Evolutionary conservation across 116 monocot genomes (phyloP).

Genomic region (Zostera marina): DNA sequence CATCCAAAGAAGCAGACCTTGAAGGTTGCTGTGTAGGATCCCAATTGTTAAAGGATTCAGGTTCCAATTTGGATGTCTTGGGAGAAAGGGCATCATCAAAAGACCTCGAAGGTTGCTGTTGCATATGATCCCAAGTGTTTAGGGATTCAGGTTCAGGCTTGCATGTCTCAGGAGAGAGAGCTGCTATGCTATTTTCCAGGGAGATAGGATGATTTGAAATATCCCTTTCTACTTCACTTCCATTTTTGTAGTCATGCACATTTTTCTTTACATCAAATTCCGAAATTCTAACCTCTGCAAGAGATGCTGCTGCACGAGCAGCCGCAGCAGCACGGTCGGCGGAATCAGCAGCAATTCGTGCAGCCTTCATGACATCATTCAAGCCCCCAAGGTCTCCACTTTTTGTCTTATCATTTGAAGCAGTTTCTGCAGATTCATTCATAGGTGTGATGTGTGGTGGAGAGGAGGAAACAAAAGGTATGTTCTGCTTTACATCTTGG

Average conservation of each 20-base stretch:
- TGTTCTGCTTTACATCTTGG: constrained; percentile 26
- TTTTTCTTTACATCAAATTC: constrained; percentile 43
- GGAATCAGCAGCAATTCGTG: constrained; percentile 63
- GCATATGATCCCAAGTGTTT: constrained; percentile 1
- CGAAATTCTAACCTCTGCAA: constrained; percentile 65
- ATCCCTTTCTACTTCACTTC: constrained; percentile 2
- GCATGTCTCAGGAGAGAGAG: constrained; percentile 4
- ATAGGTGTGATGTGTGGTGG: constrained; percentile 4
- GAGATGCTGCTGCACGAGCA: constrained; percentile 81
- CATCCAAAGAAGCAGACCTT: constrained; percentile 58
- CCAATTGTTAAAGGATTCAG: constrained; percentile 7
- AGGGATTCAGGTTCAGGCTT: constrained; percentile 12
- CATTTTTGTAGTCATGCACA: constrained; percentile 5
- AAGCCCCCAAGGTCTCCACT: constrained; percentile 32
- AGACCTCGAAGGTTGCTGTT: constrained; percentile 44
- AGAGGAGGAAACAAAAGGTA: constrained; percentile 47
- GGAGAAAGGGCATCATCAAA: constrained; percentile 34
- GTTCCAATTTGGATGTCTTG: constrained; percentile 5
- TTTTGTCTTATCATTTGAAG: constrained; percentile 3
- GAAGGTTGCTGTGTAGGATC: constrained; percentile 26
- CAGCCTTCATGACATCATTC: constrained; percentile 71
- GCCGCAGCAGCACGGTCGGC: constrained; percentile 74
- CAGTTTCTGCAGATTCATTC: constrained; percentile 4
- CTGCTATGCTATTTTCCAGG: neutral
- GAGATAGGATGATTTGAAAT: constrained; percentile 20